Percentiles rank a stretch among this genome's conserved stretches.
phyloP scores from a whole-genome alignment of 2,329 filamentous ascomycete genomes.

The Trichothecium sympodiale region DNA sequence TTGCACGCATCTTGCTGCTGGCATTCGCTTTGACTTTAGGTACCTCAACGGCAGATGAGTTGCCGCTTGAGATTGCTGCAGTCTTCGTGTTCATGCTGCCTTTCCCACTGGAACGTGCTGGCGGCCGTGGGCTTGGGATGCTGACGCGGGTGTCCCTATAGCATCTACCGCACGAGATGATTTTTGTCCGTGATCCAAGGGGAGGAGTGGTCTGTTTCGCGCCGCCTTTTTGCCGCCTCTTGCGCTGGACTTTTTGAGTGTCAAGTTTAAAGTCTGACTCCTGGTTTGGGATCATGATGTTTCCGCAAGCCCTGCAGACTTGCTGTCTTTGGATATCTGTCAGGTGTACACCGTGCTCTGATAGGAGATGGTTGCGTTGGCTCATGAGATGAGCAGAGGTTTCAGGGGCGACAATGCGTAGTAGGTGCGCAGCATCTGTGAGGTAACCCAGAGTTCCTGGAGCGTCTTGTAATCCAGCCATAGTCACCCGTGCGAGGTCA shows the following conservation, averaged over 20 bases:
- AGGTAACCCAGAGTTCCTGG: conserved; percentile 30
- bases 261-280: conserved; percentile 28
- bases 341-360: conserved; percentile 29
- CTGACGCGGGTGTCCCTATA: conserved; percentile 27
- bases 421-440: conserved; percentile 47
- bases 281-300: conserved; percentile 45
- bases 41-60: too few species aligned
- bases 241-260: conserved; percentile 6
- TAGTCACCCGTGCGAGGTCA: too few species aligned
- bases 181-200: conserved; percentile 19
- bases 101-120: conserved; percentile 11
- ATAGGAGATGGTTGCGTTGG: conserved; percentile 36
- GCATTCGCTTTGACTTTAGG: conserved; percentile 28
- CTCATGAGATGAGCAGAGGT: conserved; percentile 50
- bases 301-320: conserved; percentile 48
- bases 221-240: conserved; percentile 1
- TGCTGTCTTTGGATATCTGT: conserved; percentile 41
- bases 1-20: conserved; percentile 54
- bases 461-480: background rate
- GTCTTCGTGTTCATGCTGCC: background rate
- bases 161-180: conserved; percentile 34
- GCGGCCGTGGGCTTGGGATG: conserved; percentile 25
- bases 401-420: conserved; percentile 39
- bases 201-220: conserved; percentile 1
- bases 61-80: background rate